Evolutionary conservation across 345 rosid species (phyloP), one percentile per base, ranked within the genome.

Genomic region (Salix udensis): DNA sequence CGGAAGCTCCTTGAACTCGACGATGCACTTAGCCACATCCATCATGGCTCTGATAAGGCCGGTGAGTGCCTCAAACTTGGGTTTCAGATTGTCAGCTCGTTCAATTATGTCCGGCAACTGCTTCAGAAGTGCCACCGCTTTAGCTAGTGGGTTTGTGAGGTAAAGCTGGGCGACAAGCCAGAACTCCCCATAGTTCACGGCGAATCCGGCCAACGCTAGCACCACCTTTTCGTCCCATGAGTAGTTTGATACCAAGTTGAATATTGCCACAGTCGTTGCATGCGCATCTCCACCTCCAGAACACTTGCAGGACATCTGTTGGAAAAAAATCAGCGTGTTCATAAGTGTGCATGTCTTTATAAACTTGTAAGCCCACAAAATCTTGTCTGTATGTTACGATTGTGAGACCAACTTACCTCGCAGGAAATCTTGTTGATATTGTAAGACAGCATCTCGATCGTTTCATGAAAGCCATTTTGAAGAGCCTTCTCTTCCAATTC

Each of bases 11-110:
- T 75, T 76, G 81, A 88, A 84, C 80, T 77, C 71, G 65, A 83
- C 79, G 28, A 90, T 82, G 83, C 91, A 87, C 70, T 77, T 88
- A 80, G 91, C 85, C n/a, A 88, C 87, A 55, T 87, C 88, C 80
- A 86, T 42, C 78, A 82, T 75, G 55, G 88, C 90, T 68, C 50
- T 42, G 61, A 88, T 81, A 66, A 88, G 89, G 16, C 34, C 83
- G 78, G 53, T 40, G 1, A 90, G 74, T 12, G 90, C 91, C 26
- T 90, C 84, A 2, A 82, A 74, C 73, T 71, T 74, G 31, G 79
- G 70, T 21, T 67, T 82, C 76, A 82, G 50, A 18, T 26, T 14
- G 15, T 74, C 79, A 9, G 84, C 67, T 13, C 46, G 70, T 55
- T 78, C 84, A 2, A 78, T 28, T 53, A 74, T 67, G 1, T 80